These are phyloP conservation scores for Pleurotus ostreatus DNA, from an alignment of 768 basidiomycete genomes.

Conservation along the genomic window DNA sequence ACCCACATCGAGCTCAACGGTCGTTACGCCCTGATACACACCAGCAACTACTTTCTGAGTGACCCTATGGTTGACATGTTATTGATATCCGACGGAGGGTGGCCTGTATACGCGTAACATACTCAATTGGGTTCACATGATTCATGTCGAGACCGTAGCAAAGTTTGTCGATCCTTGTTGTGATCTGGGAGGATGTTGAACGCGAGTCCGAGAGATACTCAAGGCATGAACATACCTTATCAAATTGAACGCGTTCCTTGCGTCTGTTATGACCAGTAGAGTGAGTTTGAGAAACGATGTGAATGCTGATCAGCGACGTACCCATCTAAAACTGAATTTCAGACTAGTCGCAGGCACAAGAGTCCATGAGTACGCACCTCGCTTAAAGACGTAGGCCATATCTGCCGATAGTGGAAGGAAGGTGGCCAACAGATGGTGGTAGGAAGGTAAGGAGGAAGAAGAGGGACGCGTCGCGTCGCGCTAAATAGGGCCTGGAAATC, in stretches of 20 bases:
- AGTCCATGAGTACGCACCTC: conserved; percentile 20
- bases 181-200: conserved; percentile 52
- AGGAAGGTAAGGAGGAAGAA: neutral
- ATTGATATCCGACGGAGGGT: too few species aligned
- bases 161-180: conserved; percentile 81
- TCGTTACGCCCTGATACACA: conserved; percentile 94
- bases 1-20: conserved; percentile 92
- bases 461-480: neutral
- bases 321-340: conserved; percentile 36
- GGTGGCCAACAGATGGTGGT: neutral
- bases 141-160: conserved; percentile 94
- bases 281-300: conserved; percentile 18
- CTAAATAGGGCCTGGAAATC: too few species aligned
- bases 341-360: conserved; percentile 1
- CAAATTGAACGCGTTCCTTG: conserved; percentile 90
- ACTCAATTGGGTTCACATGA: conserved; percentile 93
- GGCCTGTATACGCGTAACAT: conserved; percentile 18
- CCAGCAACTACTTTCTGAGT: conserved; percentile 91
- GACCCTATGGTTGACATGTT: conserved; percentile 42
- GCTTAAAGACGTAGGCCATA: conserved; percentile 29
- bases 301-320: conserved; percentile 34
- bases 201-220: conserved; percentile 12
- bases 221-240: conserved; percentile 58
- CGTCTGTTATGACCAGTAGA: conserved; percentile 41
- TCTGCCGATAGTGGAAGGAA: neutral